Evolutionary conservation across 1,284 basidiomycete species (phyloP), one percentile per base, ranked within the genome.

Genomic region (Malassezia yamatoensis): DNA sequence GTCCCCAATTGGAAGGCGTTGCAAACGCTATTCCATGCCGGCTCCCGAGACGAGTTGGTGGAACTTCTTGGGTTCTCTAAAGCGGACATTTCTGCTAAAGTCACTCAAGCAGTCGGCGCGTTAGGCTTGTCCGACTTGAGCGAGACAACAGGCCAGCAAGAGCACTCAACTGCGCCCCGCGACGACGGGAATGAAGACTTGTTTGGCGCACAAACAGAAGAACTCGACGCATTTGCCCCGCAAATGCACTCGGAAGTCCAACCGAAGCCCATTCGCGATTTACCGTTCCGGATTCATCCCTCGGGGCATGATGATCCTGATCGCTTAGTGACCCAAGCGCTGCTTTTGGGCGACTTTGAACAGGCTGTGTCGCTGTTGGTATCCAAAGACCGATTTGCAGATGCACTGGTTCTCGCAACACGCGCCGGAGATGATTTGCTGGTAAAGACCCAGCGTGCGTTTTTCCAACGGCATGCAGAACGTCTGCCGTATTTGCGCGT

Each of bases 341-440:
- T 96, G 33, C 88, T 98, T 1, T 80, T 96, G 9, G 93, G 93
- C 36, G 93, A 98, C 76, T 96, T 96, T 66, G 82, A 85, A 63
- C 87, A 85, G 18, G 93, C 93, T 1, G 93, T 98, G 15, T 85
- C 88, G 10, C 80, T 98, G 7, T 94, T 90, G 74, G 80, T 98
- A 13, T 87, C 88, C 0, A 82, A 85, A 0, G 88, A 91, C 58
- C 83, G 90, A 39, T 96, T 84, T 68, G 91, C 93, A 5, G 93
- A 98, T 68, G 91, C 94, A 0, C 86, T 96, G 53, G 80, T 98
- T 10, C 82, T 96, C 11, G 90, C 93, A 37, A 90, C 88, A 20
- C 86, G 87, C 61, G 93, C 90, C 36, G 90, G 90, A 0, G 81
- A 85, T 0, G 88, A 90, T 43, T 83, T 98, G n/a, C 79, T 98